A percentile compares a stretch with the other conserved stretches of the same genome.
Evolutionary conservation across 2,329 filamentous ascomycete species (phyloP).

Genomic region (Drechslerella coelobrocha): DNA sequence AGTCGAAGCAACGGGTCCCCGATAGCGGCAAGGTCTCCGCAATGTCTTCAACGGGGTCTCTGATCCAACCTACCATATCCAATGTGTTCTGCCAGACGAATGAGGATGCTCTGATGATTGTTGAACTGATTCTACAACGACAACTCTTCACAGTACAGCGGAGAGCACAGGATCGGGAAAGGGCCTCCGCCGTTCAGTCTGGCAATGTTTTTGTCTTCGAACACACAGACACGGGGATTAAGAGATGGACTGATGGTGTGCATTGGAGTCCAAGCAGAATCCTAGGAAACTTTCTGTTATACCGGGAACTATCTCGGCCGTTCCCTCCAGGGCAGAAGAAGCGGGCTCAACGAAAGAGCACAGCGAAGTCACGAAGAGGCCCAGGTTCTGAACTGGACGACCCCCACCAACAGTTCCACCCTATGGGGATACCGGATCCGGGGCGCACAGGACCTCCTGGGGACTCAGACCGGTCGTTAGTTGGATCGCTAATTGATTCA

Average conservation of each 20-base stretch:
- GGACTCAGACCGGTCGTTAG: conserved; percentile 66
- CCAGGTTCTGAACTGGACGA: conserved; percentile 36
- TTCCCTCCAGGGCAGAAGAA: conserved; percentile 87
- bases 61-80: conserved; percentile 49
- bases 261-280: conserved; percentile 90
- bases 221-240: conserved; percentile 87
- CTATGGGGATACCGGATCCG: conserved; percentile 36
- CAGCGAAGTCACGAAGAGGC: conserved; percentile 51
- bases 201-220: conserved; percentile 92
- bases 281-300: conserved; percentile 82
- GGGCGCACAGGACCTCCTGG: conserved; percentile 38
- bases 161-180: conserved; percentile 84
- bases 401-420: conserved; percentile 38
- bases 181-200: conserved; percentile 76
- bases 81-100: conserved; percentile 50
- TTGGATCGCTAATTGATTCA: conserved; percentile 86
- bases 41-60: conserved; percentile 44
- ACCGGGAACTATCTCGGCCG: conserved; percentile 78
- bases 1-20: neutral
- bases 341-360: conserved; percentile 75
- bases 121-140: conserved; percentile 38
- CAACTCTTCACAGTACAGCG: conserved; percentile 44
- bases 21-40: conserved; percentile 4
- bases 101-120: conserved; percentile 47
- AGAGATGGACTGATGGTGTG: conserved; percentile 90